phyloP scores from a whole-genome alignment of 495 filamentous ascomycete species.

The Lichina pygmaea region DNA sequence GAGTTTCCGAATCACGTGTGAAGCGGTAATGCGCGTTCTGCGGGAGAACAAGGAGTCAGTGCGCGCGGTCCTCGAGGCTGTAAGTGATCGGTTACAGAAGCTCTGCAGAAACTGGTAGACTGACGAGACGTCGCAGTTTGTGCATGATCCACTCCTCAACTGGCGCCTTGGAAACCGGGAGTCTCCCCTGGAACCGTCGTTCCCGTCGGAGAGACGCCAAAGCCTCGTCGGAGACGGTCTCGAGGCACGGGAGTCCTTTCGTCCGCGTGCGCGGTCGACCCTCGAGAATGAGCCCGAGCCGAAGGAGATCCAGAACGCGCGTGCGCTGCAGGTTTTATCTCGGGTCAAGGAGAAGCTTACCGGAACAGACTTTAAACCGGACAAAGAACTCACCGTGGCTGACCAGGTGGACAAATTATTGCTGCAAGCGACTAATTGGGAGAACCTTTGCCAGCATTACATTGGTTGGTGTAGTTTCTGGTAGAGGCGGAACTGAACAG shows the following conservation, averaged over 20 bases:
- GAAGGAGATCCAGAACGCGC: conserved; percentile 69
- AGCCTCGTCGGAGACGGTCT: conserved; percentile 12
- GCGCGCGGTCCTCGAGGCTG: conserved; percentile 93
- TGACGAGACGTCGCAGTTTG: conserved; percentile 26
- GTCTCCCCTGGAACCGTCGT: conserved; percentile 50
- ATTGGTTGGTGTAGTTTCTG: conserved; percentile 95
- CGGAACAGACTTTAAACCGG: conserved; percentile 31
- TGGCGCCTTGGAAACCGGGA: conserved; percentile 82
- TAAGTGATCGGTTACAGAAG: conserved; percentile 21
- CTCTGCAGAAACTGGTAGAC: not conserved
- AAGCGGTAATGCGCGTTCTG: conserved; percentile 93
- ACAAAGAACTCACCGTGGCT: conserved; percentile 62
- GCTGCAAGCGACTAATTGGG: conserved; percentile 79
- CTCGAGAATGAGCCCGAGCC: conserved; percentile 13
- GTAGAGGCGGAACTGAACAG: conserved; percentile 13
- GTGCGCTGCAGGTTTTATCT: conserved; percentile 73
- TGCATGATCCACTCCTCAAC: conserved; percentile 90
- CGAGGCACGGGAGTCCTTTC: not conserved
- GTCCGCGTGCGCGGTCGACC: conserved; percentile 13
- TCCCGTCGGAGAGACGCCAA: conserved; percentile 44
- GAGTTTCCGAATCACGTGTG: conserved; percentile 88
- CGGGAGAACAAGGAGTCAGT: conserved; percentile 91
- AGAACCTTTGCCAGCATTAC: conserved; percentile 97
- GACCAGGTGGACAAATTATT: conserved; percentile 84
- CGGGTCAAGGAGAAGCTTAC: conserved; percentile 89